Base-by-base conservation (phyloP, 257 asterid genomes). In the Capsicum baccatum region DNA sequence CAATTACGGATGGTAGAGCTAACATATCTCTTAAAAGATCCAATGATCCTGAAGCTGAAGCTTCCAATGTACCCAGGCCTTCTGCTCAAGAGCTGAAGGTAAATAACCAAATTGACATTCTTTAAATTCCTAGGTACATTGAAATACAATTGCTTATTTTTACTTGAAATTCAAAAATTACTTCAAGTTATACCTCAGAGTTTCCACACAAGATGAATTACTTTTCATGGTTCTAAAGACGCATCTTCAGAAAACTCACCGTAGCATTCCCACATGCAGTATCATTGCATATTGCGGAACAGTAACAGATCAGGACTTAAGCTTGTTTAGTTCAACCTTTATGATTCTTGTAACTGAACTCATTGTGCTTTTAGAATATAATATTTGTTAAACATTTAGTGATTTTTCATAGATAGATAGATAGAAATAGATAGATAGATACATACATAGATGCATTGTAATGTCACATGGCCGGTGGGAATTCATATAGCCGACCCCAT, bases 1-100 rank as follows among this genome's bases (percentile, higher is more conserved):
- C 96, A 58, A 90, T 96, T 88, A 94, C 99, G 66, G 99, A 96
- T 83, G 99, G 99, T 62, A 92, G 99, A 87, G 99, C 99, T 17
- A 96, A 96, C 90, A 92, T 96, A 86, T 96, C 98, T 14, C 94
- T 96, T 17, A 96, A 96, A 90, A 90, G 97, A 91, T 96, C 98
- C 17, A 94, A 91, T 1, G 98, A 96, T 88, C 92, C 92, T 42
- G 98, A 96, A 89, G 93, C 95, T 60, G 92, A 89, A 83, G 78
- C 90, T 74, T 19, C 95, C 47, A 98, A 94, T 80, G 79, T 91
- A 87, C 98, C 98, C 83, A 89, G 89, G 87, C 99, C 99, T 83
- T 83, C 99, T 83, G 84, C 94, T 79, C 90, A 94, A 85, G 99
- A 94, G 86, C 84, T 96, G 86, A 96, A 94, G 98, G 99, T 91